Evolutionary conservation across 1,284 basidiomycete species (phyloP).

Genomic region (Leccinum cinnamomeum): DNA sequence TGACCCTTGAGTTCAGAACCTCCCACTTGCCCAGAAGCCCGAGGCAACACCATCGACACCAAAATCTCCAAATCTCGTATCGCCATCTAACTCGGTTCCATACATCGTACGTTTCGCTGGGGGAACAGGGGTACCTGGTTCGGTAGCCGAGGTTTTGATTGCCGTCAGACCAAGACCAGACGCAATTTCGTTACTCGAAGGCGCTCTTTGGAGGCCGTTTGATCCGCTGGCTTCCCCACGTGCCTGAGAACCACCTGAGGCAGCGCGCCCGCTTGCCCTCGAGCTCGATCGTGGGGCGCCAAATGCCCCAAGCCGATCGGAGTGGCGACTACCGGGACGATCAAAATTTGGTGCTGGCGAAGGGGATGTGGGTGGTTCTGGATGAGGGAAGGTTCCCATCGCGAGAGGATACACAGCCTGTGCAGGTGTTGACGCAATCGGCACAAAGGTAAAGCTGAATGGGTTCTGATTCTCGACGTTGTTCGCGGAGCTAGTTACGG

Average conservation of each 20-base stretch:
- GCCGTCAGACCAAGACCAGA: conserved; percentile 40
- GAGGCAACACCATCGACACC: conserved; percentile 71
- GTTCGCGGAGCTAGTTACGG: conserved; percentile 44
- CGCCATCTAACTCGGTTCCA: conserved; percentile 71
- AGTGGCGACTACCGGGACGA: conserved; percentile 37
- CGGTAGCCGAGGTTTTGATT: conserved; percentile 34
- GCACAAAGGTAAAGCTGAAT: conserved; percentile 55
- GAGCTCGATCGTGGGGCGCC: conserved; percentile 34
- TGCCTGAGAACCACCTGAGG: conserved; percentile 30
- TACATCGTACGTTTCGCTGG: conserved; percentile 70
- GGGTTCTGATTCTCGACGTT: conserved; percentile 53
- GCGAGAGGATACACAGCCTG: conserved; percentile 38
- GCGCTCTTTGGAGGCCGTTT: conserved; percentile 28
- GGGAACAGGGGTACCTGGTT: conserved; percentile 31
- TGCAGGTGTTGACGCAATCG: conserved; percentile 54
- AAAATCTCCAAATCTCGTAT: conserved; percentile 79
- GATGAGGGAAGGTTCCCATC: conserved; percentile 57
- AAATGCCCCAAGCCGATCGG: conserved; percentile 34
- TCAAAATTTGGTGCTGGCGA: conserved; percentile 50
- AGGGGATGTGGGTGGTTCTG: conserved; percentile 69
- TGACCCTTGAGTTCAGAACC: conserved; percentile 36
- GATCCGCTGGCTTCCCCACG: conserved; percentile 34
- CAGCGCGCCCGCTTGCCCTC: conserved; percentile 31
- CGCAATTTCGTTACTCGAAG: conserved; percentile 40
- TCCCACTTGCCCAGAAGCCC: conserved; percentile 58